Conservation (phyloP, 495 filamentous ascomycete species). For the Platismatia glauca region DNA sequence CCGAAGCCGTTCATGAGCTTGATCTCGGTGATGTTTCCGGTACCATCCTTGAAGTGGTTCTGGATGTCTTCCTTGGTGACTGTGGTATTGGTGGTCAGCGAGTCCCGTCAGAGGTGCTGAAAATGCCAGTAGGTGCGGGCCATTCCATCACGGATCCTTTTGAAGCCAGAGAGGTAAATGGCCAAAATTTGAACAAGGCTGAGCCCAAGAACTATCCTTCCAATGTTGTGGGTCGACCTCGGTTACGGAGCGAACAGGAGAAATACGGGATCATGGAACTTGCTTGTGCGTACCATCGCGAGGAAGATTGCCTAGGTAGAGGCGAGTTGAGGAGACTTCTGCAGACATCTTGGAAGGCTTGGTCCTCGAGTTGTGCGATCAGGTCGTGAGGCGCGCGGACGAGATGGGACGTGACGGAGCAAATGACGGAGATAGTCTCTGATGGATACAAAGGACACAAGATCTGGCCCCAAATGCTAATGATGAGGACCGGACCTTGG, state of each 20-base stretch:
- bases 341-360: slow-evolving; percentile 23
- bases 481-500: background rate
- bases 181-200: slow-evolving; percentile 2
- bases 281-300: slow-evolving; percentile 72
- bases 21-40: slow-evolving; percentile 95
- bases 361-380: slow-evolving; percentile 3
- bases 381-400: slow-evolving; percentile 3
- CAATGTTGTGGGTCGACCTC: slow-evolving; percentile 6
- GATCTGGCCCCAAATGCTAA: background rate
- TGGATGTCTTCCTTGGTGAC: slow-evolving; percentile 95
- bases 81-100: slow-evolving; percentile 37
- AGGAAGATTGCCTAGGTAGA: slow-evolving; percentile 96
- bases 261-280: slow-evolving; percentile 23
- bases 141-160: slow-evolving; percentile 10
- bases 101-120: slow-evolving; percentile 7
- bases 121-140: background rate
- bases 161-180: slow-evolving; percentile 5
- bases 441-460: background rate
- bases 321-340: slow-evolving; percentile 83
- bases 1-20: slow-evolving; percentile 99
- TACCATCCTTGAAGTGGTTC: slow-evolving; percentile 91
- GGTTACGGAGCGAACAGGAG: slow-evolving; percentile 3
- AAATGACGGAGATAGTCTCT: background rate
- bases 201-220: slow-evolving; percentile 1
- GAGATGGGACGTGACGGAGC: background rate